Percentiles rank a stretch among this genome's conserved stretches.
phyloP scores from a whole-genome alignment of 176 grass and related monocot species.

The Olyra latifolia region DNA sequence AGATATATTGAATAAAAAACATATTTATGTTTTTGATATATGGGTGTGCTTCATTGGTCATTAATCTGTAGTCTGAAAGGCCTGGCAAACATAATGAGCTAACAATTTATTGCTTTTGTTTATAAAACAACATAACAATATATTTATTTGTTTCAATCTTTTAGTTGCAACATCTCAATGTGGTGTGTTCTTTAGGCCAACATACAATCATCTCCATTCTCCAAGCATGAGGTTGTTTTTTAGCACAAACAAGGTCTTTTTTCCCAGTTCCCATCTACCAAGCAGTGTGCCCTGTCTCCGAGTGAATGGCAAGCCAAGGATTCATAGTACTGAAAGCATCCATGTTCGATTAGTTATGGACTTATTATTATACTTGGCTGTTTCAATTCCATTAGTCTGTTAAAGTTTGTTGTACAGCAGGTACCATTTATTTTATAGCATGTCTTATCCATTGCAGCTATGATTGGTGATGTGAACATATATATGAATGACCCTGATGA shows the following conservation, averaged over 20 bases:
- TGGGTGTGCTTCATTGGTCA: background rate
- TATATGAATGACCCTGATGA: conserved; percentile 96
- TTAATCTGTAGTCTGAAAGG: background rate
- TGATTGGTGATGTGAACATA: conserved; percentile 96
- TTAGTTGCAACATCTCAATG: background rate
- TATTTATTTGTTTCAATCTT: background rate
- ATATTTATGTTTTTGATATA: background rate
- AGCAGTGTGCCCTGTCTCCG: background rate
- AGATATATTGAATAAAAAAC: background rate
- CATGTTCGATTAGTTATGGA: background rate
- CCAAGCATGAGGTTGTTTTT: background rate
- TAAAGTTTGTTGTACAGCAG: background rate
- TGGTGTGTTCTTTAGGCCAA: background rate
- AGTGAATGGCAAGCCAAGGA: background rate
- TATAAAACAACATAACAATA: background rate
- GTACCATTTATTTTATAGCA: background rate
- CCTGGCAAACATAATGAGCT: background rate
- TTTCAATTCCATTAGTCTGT: background rate
- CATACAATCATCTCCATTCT: background rate
- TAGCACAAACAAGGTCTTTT: background rate
- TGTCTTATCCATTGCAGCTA: conserved; percentile 47
- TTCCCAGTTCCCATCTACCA: background rate
- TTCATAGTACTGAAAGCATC: background rate
- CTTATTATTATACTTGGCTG: background rate
- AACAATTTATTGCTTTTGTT: background rate